These are phyloP conservation scores for Citeromyces hawaiiensis DNA, from an alignment of 1,139 yeast genomes.

Conservation along the genomic window DNA sequence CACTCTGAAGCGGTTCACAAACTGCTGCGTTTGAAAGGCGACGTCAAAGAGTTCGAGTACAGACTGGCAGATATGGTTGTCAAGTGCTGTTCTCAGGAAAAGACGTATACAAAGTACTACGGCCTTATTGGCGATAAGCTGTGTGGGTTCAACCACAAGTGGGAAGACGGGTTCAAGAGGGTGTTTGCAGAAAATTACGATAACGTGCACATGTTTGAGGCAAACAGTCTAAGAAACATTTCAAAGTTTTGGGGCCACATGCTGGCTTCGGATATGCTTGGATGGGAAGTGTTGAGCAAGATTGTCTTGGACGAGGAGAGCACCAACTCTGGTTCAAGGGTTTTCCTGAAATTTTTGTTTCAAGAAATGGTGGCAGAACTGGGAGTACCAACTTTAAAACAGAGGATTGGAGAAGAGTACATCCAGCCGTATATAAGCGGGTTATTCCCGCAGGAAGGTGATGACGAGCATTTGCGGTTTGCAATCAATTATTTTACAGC, in stretches of 20 bases:
- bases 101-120: conserved; percentile 75
- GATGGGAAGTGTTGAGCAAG: conserved; percentile 41
- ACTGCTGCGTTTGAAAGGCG: conserved; percentile 35
- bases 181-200: conserved; percentile 46
- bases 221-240: conserved; percentile 62
- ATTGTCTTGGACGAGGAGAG: conserved; percentile 56
- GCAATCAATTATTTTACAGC: conserved; percentile 90
- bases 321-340: conserved; percentile 71
- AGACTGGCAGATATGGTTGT: conserved; percentile 63
- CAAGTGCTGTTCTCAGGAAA: conserved; percentile 79
- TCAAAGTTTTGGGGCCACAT: conserved; percentile 85
- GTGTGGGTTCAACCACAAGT: conserved; percentile 30
- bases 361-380: conserved; percentile 72
- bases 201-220: conserved; percentile 53
- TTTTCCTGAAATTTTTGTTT: conserved; percentile 68
- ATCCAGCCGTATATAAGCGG: conserved; percentile 33
- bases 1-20: conserved; percentile 93
- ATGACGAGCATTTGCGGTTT: conserved; percentile 53
- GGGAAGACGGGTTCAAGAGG: conserved; percentile 41
- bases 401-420: conserved; percentile 36
- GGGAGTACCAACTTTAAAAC: conserved; percentile 39
- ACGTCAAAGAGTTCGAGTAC: conserved; percentile 21
- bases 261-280: conserved; percentile 56
- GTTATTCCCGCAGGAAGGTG: conserved; percentile 30
- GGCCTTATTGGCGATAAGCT: conserved; percentile 70